Base-by-base conservation (phyloP, 495 filamentous ascomycete species). In the Neurospora sp. region DNA sequence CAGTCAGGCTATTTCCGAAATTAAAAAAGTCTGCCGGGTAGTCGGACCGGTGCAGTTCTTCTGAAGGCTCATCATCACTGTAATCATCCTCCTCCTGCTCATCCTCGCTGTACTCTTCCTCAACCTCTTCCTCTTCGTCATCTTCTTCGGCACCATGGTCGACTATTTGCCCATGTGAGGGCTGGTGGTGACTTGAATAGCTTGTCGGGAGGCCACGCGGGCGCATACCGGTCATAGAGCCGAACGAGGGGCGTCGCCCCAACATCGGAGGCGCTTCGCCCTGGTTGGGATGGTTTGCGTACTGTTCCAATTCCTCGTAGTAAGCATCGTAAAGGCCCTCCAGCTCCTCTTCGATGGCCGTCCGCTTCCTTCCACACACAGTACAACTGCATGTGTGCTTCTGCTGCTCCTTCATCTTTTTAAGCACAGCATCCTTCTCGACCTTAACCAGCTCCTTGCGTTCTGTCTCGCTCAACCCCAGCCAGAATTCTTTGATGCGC, bases 351-450 rank as follows among this genome's bases (percentile, higher is more conserved):
- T 99, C 96, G 77, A 99, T 99, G 9, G 96, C 96, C 8, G 92
- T 97, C 65, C 96, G 89, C 82, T 98, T 99, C 74, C 96, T 89
- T 69, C 96, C 96, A 83, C 96, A 99, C 45, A 98, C 94, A 7
- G 93, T 97, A 77, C 96, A 99, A 78, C 94, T 97, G 83, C 96
- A 99, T 4, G 96, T 98, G 79, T 98, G 96, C 82, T 98, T 98
- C 81, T 99, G 96, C 82, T 99, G 96, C 81, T 99, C 96, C 83
- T 99, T 99, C 96, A 99, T 99, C 83, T 99, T 99, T 75, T 92
- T 92, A 70, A 99, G 82, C 1, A 99, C 96, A 7, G 96, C 96
- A 82, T 98, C 94, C 80, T 99, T 99, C 82, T 99, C 96, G 12
- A 99, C 94, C 81, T 97, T 97, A 74, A 99, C 94, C 45, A 99